phyloP scores from a whole-genome alignment of 129 eudicot species.

The Logfia minima region DNA sequence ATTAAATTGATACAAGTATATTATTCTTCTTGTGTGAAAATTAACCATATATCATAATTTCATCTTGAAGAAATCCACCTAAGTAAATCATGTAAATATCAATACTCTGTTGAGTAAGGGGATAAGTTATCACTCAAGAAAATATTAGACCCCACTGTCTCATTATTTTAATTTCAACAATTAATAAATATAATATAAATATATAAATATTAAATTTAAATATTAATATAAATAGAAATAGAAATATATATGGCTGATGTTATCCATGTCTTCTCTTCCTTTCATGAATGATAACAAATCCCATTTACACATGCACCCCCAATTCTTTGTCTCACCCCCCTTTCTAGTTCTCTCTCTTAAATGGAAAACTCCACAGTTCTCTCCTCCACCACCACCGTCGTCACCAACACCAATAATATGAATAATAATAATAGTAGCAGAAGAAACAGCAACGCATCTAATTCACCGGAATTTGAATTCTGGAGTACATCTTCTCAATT shows the following conservation, averaged over 20 bases:
- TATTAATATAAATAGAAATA: too few relatives aligned
- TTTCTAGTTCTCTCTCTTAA: neutral
- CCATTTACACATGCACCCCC: conserved; percentile 8
- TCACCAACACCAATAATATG: neutral
- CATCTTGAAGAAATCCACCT: too few relatives aligned
- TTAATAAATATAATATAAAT: neutral
- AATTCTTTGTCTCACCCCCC: conserved; percentile 22
- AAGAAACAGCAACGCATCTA: conserved; percentile 27
- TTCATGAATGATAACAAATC: conserved; percentile 7
- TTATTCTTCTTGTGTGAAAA: too few relatives aligned
- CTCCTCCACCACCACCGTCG: conserved; percentile 24
- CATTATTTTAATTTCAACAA: neutral
- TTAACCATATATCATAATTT: too few relatives aligned
- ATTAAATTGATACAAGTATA: too few relatives aligned
- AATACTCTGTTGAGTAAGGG: too few relatives aligned
- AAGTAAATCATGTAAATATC: too few relatives aligned
- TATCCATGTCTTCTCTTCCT: conserved; percentile 12
- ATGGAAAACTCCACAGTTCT: conserved; percentile 20
- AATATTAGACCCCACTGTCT: too few relatives aligned
- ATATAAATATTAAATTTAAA: too few relatives aligned
- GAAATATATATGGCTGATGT: neutral
- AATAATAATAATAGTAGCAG: conserved; percentile 26
- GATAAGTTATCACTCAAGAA: too few relatives aligned
- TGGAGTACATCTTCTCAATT: conserved; percentile 47
- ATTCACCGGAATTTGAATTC: conserved; percentile 80